phyloP scores from a whole-genome alignment of 345 rosid genomes.

The Pistacia atlantica region DNA sequence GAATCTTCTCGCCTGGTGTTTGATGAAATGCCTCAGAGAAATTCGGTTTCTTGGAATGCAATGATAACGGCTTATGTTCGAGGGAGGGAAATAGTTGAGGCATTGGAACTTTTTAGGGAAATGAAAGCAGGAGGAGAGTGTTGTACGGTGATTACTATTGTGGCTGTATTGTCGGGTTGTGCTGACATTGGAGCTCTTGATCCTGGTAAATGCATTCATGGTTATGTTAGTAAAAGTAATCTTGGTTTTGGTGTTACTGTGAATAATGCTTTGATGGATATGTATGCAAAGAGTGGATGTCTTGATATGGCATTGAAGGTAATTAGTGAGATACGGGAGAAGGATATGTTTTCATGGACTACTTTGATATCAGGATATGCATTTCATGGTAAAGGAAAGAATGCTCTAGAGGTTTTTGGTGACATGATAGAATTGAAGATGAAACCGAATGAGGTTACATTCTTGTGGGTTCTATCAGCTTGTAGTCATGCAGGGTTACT shows the following conservation, averaged over 20 bases:
- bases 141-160: conserved; percentile 24
- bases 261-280: conserved; percentile 41
- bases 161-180: conserved; percentile 37
- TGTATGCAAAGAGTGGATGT: conserved; percentile 39
- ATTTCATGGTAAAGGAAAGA: conserved; percentile 33
- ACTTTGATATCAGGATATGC: conserved; percentile 33
- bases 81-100: conserved; percentile 12
- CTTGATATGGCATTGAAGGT: conserved; percentile 22
- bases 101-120: conserved; percentile 18
- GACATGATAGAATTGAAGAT: conserved; percentile 28
- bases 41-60: conserved; percentile 34
- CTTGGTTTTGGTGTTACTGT: conserved; percentile 18
- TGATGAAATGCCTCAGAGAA: conserved; percentile 34
- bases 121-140: conserved; percentile 24
- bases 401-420: conserved; percentile 27
- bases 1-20: conserved; percentile 23
- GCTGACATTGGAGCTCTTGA: conserved; percentile 35
- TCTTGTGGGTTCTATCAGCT: conserved; percentile 33
- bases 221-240: conserved; percentile 26
- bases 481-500: conserved; percentile 40
- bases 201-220: conserved; percentile 27
- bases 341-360: conserved; percentile 41
- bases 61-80: conserved; percentile 32
- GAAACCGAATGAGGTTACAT: conserved; percentile 31
- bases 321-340: conserved; percentile 24